A percentile compares a stretch with the other conserved stretches of the same genome.
Evolutionary conservation across 2,329 filamentous ascomycete genomes (phyloP).

Genomic region (Boeremia lycopersici): DNA sequence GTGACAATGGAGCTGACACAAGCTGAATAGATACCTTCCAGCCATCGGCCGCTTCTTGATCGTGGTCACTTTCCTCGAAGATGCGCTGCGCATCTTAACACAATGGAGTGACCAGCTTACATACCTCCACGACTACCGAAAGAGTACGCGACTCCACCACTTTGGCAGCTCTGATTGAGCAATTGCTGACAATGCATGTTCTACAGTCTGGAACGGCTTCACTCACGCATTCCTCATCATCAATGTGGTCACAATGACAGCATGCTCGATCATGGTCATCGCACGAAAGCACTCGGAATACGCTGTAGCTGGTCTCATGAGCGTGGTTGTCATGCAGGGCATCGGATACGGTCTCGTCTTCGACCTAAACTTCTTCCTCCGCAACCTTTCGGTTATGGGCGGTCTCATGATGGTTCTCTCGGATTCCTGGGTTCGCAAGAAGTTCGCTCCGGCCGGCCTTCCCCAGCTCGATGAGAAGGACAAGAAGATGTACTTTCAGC

Average conservation of each 20-base stretch:
- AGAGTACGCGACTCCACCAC: conserved; percentile 66
- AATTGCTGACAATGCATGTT: conserved; percentile 27
- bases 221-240: conserved; percentile 91
- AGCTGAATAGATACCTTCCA: conserved; percentile 75
- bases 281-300: conserved; percentile 90
- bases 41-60: conserved; percentile 97
- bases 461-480: conserved; percentile 98
- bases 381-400: conserved; percentile 96
- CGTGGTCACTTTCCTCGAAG: conserved; percentile 97
- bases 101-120: conserved; percentile 96
- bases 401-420: conserved; percentile 97
- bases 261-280: conserved; percentile 86
- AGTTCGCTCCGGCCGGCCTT: conserved; percentile 92
- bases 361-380: conserved; percentile 99
- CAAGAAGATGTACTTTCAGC: conserved; percentile 99
- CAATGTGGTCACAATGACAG: conserved; percentile 87
- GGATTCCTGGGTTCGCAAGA: conserved; percentile 97
- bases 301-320: conserved; percentile 87
- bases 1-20: conserved; percentile 29
- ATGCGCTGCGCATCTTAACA: conserved; percentile 92
- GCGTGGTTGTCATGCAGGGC: conserved; percentile 89
- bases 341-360: conserved; percentile 98
- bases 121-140: conserved; percentile 89
- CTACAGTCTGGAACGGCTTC: conserved; percentile 79
- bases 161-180: not conserved